Evolutionary conservation across 139 green algal genomes (phyloP), one percentile per base, ranked within the genome.

Genomic region (Chlamydomonas sp.): DNA sequence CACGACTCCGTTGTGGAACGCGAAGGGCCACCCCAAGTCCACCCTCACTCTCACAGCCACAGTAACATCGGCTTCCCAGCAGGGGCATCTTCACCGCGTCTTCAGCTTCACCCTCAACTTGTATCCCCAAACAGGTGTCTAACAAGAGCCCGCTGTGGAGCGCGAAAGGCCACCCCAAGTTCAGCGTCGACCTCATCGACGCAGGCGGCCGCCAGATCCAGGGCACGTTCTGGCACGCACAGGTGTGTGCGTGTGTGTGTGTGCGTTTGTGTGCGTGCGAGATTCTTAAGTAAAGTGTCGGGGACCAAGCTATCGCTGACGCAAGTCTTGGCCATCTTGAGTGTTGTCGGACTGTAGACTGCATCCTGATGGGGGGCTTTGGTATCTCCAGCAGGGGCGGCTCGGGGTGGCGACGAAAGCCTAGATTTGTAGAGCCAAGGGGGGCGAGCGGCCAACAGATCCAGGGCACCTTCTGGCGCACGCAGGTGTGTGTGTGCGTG

Each of bases 151-250:
- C 63, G 33, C 61, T 73, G 59, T 16, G 36, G 1, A 60, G 26
- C 30, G 66, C 43, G 28, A 49, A 62, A 16, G 69, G 50, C 28
- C 34, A 50, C 39, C 65, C 63, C 2, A 73, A 90, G 10, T 82
- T 89, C 48, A 79, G 35, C 5, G 69, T 85, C 24, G 88, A 95
- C 64, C 67, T 95, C 22, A 75, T 89, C 10, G 88, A 95, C 28
- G 0, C 67, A n/a, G 75, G 91, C 83, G 90, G 88, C 48, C 79
- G 70, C 0, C 43, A 76, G 34, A 91, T 95, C 33, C 81, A 90
- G 76, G 88, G 65, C 10, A 92, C 89, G 0, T 89, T 96, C 61
- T 96, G 90, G 90, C 72, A n/a, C n/a, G n/a, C n/a, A n/a, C n/a
- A n/a, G n/a, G n/a, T n/a, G n/a, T n/a, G n/a, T n/a, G n/a, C n/a